These are phyloP conservation scores for Ganoderma boninense DNA, from an alignment of 1,284 basidiomycete genomes.

Conservation along the genomic window DNA sequence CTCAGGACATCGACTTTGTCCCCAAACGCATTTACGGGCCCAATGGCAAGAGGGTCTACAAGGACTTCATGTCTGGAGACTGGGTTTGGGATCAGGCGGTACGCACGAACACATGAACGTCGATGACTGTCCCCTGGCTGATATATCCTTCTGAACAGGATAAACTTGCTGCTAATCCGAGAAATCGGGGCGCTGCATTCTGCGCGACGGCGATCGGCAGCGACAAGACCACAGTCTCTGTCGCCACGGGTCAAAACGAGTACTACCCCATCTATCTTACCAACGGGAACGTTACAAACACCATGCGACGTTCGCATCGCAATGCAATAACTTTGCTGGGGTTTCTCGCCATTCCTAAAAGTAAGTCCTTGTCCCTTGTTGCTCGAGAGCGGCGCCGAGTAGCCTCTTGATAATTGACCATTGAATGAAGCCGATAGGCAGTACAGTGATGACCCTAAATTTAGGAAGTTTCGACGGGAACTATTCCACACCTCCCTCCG, in stretches of 20 bases:
- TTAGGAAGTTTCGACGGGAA: slow-evolving; percentile 20
- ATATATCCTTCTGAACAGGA: no score
- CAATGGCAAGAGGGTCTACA: not conserved
- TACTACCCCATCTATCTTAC: slow-evolving; percentile 35
- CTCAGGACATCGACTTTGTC: not conserved
- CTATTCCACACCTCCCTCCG: slow-evolving; percentile 22
- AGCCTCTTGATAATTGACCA: not conserved
- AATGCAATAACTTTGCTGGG: slow-evolving; percentile 2
- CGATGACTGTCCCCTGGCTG: no score
- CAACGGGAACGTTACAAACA: slow-evolving; percentile 29
- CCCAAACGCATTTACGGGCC: not conserved
- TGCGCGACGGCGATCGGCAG: slow-evolving; percentile 27
- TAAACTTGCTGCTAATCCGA: slow-evolving; percentile 19
- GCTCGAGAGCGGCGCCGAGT: slow-evolving; percentile 28
- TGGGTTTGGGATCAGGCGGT: not conserved
- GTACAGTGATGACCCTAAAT: slow-evolving; percentile 7
- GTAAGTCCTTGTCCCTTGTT: slow-evolving; percentile 25
- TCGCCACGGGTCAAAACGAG: slow-evolving; percentile 32
- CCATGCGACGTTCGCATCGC: slow-evolving; percentile 19
- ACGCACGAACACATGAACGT: no score
- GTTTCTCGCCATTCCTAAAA: not conserved
- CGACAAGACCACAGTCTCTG: slow-evolving; percentile 36
- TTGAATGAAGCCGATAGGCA: not conserved
- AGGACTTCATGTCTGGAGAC: not conserved
- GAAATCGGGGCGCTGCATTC: slow-evolving; percentile 26